Conservation (phyloP, 352 stramenopile species). For the Phytopythium boreale region DNA sequence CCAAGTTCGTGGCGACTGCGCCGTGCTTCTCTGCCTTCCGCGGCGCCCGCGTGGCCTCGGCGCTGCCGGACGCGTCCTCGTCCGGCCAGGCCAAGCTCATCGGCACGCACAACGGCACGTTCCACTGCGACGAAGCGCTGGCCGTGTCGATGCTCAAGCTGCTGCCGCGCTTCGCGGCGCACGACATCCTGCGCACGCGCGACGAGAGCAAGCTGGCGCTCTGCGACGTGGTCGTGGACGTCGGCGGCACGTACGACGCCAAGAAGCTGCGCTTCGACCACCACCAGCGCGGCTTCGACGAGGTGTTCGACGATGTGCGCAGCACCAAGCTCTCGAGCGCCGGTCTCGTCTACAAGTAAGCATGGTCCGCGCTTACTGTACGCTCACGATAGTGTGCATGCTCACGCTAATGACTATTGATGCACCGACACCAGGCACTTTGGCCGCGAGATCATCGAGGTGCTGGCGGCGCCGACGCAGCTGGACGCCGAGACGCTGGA, state of each 20-base stretch:
- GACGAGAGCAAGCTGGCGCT: slow-evolving; percentile 89
- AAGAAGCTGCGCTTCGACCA: slow-evolving; percentile 93
- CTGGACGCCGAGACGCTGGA: slow-evolving; percentile 78
- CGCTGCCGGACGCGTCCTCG: slow-evolving; percentile 19
- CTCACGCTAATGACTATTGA: not conserved
- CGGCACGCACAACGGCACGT: slow-evolving; percentile 96
- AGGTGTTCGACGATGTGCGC: slow-evolving; percentile 67
- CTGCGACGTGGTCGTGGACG: slow-evolving; percentile 96
- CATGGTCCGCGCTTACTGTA: not conserved
- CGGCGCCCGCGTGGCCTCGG: slow-evolving; percentile 45
- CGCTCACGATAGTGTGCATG: not conserved
- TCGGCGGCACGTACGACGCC: slow-evolving; percentile 95
- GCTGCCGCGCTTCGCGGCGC: slow-evolving; percentile 84
- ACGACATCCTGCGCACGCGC: slow-evolving; percentile 85
- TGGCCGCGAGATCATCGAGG: slow-evolving; percentile 93
- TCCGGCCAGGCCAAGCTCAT: slow-evolving; percentile 77
- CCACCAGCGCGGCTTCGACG: slow-evolving; percentile 94
- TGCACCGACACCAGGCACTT: slow-evolving; percentile 83
- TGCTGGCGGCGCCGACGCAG: slow-evolving; percentile 37
- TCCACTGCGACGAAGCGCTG: slow-evolving; percentile 98
- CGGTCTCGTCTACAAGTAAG: slow-evolving; percentile 95
- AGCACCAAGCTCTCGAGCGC: slow-evolving; percentile 94
- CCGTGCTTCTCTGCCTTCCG: slow-evolving; percentile 64
- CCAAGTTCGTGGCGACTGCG: slow-evolving; percentile 58
- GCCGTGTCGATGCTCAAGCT: slow-evolving; percentile 97